A percentile compares a stretch with the other conserved stretches of the same genome.
Evolutionary conservation across 228 moss, liverwort and hornwort species (phyloP).

Genomic region (Sphagnum fallax): DNA sequence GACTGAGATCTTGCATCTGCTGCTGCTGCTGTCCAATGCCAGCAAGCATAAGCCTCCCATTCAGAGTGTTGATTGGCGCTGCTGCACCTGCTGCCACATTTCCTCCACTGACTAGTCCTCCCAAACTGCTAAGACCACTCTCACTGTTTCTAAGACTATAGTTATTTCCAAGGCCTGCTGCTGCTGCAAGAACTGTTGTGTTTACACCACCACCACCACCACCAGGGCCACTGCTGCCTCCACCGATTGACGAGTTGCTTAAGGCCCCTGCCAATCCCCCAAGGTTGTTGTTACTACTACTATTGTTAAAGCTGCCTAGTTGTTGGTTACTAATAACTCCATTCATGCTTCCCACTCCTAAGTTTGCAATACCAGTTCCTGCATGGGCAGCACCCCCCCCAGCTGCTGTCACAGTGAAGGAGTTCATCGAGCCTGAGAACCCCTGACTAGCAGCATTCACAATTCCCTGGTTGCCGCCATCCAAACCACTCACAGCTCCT

Average conservation of each 20-base stretch:
- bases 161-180: conserved; percentile 52
- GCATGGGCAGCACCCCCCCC: conserved; percentile 13
- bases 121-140: conserved; percentile 6
- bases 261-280: conserved; percentile 67
- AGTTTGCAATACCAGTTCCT: conserved; percentile 6
- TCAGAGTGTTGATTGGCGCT: conserved; percentile 56
- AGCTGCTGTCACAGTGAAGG: conserved; percentile 19
- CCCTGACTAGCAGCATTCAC: conserved; percentile 40
- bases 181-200: too few species aligned
- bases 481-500: conserved; percentile 31
- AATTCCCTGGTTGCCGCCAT: not conserved
- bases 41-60: conserved; percentile 68
- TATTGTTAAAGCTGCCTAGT: conserved; percentile 26
- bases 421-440: conserved; percentile 18
- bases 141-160: conserved; percentile 28
- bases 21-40: conserved; percentile 68
- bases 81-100: conserved; percentile 33
- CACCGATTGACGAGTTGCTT: conserved; percentile 35
- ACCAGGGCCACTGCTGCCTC: conserved; percentile 33
- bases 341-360: conserved; percentile 54
- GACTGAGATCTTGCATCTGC: conserved; percentile 41
- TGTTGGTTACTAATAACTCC: conserved; percentile 55
- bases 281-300: conserved; percentile 38
- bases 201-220: too few species aligned
- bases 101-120: too few species aligned